Conservation (phyloP, 306 rosid species). For the Hippophae rhamnoides region DNA sequence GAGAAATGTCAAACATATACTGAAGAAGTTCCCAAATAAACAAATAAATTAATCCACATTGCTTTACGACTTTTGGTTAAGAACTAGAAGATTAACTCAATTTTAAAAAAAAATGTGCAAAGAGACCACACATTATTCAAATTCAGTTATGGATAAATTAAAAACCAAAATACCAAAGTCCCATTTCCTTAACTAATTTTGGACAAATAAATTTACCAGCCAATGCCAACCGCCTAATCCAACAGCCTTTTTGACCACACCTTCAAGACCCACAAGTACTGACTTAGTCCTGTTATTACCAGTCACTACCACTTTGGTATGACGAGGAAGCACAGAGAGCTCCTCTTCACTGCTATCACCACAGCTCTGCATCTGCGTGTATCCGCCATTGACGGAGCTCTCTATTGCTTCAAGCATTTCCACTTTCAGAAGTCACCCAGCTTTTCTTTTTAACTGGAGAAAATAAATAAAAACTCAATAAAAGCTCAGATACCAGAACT, state of each 20-base stretch:
- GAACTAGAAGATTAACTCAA: constrained; percentile 1
- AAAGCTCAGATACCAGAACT: constrained; percentile 17
- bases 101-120: constrained; percentile 11
- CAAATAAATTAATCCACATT: constrained; percentile 29
- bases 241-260: constrained; percentile 96
- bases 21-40: not conserved
- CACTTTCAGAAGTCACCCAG: constrained; percentile 1
- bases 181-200: constrained; percentile 8
- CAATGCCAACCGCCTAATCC: constrained; percentile 99
- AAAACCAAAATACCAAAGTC: constrained; percentile 7
- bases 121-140: constrained; percentile 3
- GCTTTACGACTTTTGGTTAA: constrained; percentile 8
- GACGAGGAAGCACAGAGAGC: constrained; percentile 93
- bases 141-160: not conserved
- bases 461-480: not conserved
- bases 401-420: constrained; percentile 85
- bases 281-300: constrained; percentile 98
- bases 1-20: not conserved
- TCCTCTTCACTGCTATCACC: constrained; percentile 98
- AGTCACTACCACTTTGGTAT: constrained; percentile 93
- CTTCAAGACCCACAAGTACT: constrained; percentile 92
- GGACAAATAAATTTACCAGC: constrained; percentile 57
- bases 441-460: not conserved
- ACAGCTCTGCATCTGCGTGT: constrained; percentile 81
- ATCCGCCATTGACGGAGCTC: constrained; percentile 73